phyloP scores from a whole-genome alignment of 768 basidiomycete species.

The Suillus plorans region DNA sequence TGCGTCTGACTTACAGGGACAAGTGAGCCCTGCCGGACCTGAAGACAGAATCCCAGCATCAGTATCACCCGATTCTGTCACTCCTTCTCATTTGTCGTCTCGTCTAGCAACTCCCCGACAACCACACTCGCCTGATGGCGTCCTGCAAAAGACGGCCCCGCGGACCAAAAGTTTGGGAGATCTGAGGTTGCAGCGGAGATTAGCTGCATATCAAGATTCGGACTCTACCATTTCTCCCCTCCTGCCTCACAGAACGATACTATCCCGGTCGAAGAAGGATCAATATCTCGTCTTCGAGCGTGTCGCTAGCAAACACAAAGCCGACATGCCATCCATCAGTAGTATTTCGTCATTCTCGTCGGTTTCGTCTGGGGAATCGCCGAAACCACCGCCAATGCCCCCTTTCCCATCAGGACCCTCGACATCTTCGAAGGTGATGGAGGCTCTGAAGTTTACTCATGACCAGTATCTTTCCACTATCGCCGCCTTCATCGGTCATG shows the following conservation, averaged over 20 bases:
- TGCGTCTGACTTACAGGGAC: conserved; percentile 12
- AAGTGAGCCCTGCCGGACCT: conserved; percentile 17
- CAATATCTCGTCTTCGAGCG: conserved; percentile 40
- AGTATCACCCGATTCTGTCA: conserved; percentile 10
- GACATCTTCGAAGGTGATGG: conserved; percentile 65
- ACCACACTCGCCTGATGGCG: conserved; percentile 21
- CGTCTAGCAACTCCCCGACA: conserved; percentile 33
- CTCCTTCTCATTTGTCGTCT: conserved; percentile 9
- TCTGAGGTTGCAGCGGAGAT: conserved; percentile 37
- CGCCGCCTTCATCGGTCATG: conserved; percentile 96
- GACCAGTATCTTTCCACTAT: conserved; percentile 91
- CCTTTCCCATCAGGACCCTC: conserved; percentile 73
- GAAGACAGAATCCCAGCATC: conserved; percentile 14
- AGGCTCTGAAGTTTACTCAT: conserved; percentile 79
- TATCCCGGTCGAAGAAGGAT: conserved; percentile 35
- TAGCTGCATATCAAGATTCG: conserved; percentile 35
- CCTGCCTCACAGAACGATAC: conserved; percentile 31
- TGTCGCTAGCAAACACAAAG: conserved; percentile 40
- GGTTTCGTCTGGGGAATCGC: conserved; percentile 61
- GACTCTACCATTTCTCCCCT: conserved; percentile 35
- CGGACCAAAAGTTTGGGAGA: conserved; percentile 58
- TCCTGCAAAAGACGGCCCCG: conserved; percentile 30
- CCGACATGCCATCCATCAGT: conserved; percentile 54
- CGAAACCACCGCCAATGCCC: conserved; percentile 43
- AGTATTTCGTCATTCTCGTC: conserved; percentile 74